phyloP scores from a whole-genome alignment of 2,329 filamentous ascomycete species.

The Fusarium pseudonygamai region DNA sequence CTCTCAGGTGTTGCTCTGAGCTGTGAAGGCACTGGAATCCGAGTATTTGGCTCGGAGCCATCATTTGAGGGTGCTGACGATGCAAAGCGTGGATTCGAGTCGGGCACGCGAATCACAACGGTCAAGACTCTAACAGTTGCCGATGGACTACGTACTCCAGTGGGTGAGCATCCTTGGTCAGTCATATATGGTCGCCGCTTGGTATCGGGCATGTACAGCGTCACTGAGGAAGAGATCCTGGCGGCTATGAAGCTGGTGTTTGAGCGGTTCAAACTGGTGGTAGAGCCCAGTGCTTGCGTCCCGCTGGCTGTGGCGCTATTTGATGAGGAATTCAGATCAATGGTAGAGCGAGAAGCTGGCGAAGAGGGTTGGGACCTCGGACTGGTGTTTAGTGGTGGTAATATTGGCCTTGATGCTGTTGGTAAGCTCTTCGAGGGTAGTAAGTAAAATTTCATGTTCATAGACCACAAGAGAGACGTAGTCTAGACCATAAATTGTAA shows the following conservation, averaged over 20 bases:
- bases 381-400: constrained; percentile 68
- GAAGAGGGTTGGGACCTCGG: constrained; percentile 78
- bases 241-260: constrained; percentile 79
- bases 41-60: constrained; percentile 89
- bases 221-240: constrained; percentile 84
- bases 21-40: constrained; percentile 74
- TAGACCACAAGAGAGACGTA: neutral
- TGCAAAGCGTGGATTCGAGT: constrained; percentile 73
- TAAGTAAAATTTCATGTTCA: neutral
- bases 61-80: constrained; percentile 86
- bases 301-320: constrained; percentile 83
- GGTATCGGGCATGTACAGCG: constrained; percentile 75
- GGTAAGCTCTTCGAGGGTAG: constrained; percentile 57
- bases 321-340: constrained; percentile 80
- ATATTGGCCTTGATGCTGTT: constrained; percentile 64
- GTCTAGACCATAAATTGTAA: neutral
- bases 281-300: constrained; percentile 91
- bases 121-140: constrained; percentile 86
- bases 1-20: constrained; percentile 84
- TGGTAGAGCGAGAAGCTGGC: constrained; percentile 77
- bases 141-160: constrained; percentile 86
- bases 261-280: constrained; percentile 89
- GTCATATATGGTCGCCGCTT: constrained; percentile 78
- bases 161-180: constrained; percentile 79
- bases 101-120: constrained; percentile 68